Conservation (phyloP, 192 early-diverging fungal species). For the Glomus cerebriforme region DNA sequence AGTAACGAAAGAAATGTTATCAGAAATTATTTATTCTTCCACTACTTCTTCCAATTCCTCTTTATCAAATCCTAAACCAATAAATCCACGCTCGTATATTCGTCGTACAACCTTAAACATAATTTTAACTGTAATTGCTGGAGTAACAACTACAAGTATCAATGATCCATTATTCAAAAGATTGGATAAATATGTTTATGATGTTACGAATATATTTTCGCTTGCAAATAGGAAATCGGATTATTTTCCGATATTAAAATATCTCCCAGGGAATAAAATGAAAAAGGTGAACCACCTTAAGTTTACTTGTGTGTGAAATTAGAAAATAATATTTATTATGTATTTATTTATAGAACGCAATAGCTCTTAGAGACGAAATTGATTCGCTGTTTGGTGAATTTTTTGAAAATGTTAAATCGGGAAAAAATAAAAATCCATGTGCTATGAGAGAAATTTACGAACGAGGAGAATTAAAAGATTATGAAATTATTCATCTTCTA, state of each 20-base stretch:
- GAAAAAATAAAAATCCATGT: too few relatives aligned
- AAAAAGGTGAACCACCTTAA: neutral
- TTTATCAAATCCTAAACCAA: neutral
- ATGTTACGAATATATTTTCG: neutral
- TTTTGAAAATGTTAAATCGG: neutral
- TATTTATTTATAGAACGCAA: neutral
- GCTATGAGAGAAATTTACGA: too few relatives aligned
- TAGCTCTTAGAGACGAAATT: neutral
- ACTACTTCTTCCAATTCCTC: too few relatives aligned
- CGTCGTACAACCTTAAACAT: neutral
- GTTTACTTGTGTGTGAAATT: neutral
- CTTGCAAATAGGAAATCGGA: neutral
- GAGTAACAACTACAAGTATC: neutral
- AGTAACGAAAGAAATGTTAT: neutral
- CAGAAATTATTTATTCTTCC: neutral
- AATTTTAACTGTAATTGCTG: too few relatives aligned
- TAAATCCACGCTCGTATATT: neutral
- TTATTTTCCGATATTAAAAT: neutral
- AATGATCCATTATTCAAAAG: neutral
- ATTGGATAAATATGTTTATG: neutral
- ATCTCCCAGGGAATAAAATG: neutral
- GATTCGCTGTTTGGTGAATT: neutral
- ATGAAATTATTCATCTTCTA: neutral
- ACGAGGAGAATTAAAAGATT: neutral
- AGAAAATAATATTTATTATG: neutral